Conservation (phyloP, 371 early-diverging fungal species). For the Mycotypha africana region DNA sequence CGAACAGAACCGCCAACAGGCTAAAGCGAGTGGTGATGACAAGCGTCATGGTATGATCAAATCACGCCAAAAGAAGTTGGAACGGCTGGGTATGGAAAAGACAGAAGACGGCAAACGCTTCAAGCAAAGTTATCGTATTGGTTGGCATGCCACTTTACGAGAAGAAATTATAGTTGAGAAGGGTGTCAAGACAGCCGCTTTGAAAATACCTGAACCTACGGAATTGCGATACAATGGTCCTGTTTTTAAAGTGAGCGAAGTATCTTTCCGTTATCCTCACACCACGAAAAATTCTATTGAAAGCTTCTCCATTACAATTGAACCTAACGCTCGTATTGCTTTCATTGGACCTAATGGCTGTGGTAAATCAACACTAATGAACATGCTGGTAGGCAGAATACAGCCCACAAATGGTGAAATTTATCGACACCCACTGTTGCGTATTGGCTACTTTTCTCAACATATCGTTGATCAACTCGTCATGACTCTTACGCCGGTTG, state of each 20-base stretch:
- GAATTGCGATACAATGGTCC: conserved; percentile 60
- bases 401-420: conserved; percentile 54
- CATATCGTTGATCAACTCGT: conserved; percentile 65
- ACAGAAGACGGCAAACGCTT: conserved; percentile 60
- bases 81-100: conserved; percentile 60
- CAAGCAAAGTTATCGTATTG: conserved; percentile 61
- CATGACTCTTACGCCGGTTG: conserved; percentile 42
- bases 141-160: conserved; percentile 44
- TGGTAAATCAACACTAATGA: conserved; percentile 83
- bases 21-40: conserved; percentile 71
- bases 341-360: conserved; percentile 78
- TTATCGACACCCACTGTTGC: conserved; percentile 50
- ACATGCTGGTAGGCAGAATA: conserved; percentile 59
- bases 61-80: conserved; percentile 65
- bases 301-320: conserved; percentile 56
- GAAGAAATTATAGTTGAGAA: conserved; percentile 57
- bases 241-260: conserved; percentile 58
- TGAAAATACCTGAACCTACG: conserved; percentile 53
- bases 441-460: conserved; percentile 79
- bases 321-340: conserved; percentile 53
- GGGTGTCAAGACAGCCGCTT: conserved; percentile 38
- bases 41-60: conserved; percentile 69
- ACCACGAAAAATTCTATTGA: conserved; percentile 15
- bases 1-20: conserved; percentile 58
- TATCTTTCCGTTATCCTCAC: conserved; percentile 53